Base-by-base conservation (phyloP, 2,329 filamentous ascomycete genomes). In the Trichoderma sp. region DNA sequence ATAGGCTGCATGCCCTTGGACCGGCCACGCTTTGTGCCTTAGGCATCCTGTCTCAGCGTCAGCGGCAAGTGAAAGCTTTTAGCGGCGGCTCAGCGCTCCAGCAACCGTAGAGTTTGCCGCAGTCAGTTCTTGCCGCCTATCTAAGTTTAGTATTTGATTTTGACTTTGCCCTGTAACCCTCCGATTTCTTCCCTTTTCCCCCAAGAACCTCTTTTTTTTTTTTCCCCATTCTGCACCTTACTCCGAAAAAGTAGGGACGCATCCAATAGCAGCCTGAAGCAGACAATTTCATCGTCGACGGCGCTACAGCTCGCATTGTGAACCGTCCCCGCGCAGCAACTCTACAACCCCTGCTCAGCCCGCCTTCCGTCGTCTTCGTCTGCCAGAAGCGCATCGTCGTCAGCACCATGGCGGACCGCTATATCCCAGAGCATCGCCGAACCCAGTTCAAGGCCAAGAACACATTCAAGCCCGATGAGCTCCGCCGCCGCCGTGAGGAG, bases 381-480 rank as follows among this genome's bases (percentile, higher is more conserved):
- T 46, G 63, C 69, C 65, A 67, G 55, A 37, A 58, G 30, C 59
- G 69, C 73, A 73, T 73, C 69, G 73, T 74, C 78, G 68, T 79
- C 79, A 80, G 80, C 81, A 90, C 77, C 84, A 99, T 99, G 96
- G 92, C 96, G 82, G 96, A 99, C 82, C 93, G 96, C 79, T 99
- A 97, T 86, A 99, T 99, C 79, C 96, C 96, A 81, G 96, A 99
- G 86, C 96, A 99, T 87, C 94, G 96, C 82, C 94, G 96, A 80
- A 97, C 93, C 74, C 94, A 97, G 85, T 99, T 97, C 90, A 99
- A 99, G 91, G 96, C 96, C 68, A 97, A 97, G 89, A 95, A 93
- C 83, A 93, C 93, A 78, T 98, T 99, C 88, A 97, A 97, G 89
- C 95, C 95, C 77, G 96, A 99, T 81, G 96, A 99, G 86, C 91